Evolutionary conservation across 176 grass and related monocot genomes (phyloP).

Genomic region (Poa pratensis): DNA sequence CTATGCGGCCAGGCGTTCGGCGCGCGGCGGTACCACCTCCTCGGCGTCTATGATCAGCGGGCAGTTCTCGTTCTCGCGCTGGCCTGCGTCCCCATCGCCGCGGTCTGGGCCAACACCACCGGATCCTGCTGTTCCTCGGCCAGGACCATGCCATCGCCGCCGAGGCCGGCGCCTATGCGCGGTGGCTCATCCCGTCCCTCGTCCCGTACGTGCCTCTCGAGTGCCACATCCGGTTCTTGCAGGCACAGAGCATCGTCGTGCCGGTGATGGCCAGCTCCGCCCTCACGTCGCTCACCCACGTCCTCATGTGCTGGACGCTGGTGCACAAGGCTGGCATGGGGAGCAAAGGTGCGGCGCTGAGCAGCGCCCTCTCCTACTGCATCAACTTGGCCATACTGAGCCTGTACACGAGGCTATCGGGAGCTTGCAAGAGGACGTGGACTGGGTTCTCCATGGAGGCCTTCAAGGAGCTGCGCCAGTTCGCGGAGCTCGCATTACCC

Average conservation of each 20-base stretch:
- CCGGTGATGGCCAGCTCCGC: conserved; percentile 12
- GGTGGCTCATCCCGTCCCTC: conserved; percentile 59
- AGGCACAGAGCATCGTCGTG: conserved; percentile 22
- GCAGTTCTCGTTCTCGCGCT: conserved; percentile 36
- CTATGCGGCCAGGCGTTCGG: conserved; percentile 69
- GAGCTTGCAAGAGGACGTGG: conserved; percentile 4
- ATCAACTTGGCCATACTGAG: background rate
- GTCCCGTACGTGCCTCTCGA: conserved; percentile 62
- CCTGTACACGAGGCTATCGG: background rate
- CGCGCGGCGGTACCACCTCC: conserved; percentile 48
- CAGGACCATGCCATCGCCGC: conserved; percentile 56
- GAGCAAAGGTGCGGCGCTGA: conserved; percentile 14
- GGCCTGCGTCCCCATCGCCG: conserved; percentile 43
- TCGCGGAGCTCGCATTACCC: background rate
- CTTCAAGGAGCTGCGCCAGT: background rate
- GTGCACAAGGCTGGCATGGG: conserved; percentile 4
- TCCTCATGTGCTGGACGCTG: background rate
- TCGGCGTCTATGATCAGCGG: conserved; percentile 39
- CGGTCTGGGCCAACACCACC: conserved; percentile 42
- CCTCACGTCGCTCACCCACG: background rate
- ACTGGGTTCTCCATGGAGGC: conserved; percentile 21
- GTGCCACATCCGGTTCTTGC: conserved; percentile 38
- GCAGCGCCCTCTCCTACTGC: background rate
- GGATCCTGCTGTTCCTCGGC: conserved; percentile 55
- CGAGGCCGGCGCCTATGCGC: conserved; percentile 55